These are phyloP conservation scores for Violaceomyces palustris DNA, from an alignment of 1,284 basidiomycete species.

Conservation along the genomic window DNA sequence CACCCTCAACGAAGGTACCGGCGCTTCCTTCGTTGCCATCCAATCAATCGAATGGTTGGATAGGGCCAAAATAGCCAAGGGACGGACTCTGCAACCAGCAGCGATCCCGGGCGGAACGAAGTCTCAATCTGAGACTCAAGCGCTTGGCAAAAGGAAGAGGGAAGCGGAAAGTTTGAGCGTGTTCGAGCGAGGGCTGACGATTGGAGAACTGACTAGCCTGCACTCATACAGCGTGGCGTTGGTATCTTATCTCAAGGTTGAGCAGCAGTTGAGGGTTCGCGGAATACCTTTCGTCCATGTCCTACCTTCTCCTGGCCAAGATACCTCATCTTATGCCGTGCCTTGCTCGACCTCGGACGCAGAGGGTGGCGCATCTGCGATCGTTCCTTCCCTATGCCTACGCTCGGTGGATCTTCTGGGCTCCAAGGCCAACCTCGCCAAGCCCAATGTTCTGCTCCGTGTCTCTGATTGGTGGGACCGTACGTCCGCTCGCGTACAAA, in stretches of 20 bases:
- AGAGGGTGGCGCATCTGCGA: constrained; percentile 62
- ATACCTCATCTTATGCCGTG: too few relatives aligned
- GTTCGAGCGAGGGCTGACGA: constrained; percentile 9
- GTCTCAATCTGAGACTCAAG: too few relatives aligned
- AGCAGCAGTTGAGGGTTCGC: constrained; percentile 76
- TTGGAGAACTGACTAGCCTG: constrained; percentile 28
- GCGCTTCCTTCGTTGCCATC: constrained; percentile 12
- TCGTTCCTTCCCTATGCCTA: constrained; percentile 76
- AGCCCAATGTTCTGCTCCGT: constrained; percentile 81
- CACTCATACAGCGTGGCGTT: constrained; percentile 63
- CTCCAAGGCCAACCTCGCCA: constrained; percentile 72
- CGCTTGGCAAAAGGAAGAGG: constrained; percentile 8
- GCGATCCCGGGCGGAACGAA: neutral
- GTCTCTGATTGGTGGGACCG: constrained; percentile 86
- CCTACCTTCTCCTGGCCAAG: too few relatives aligned
- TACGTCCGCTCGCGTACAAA: constrained; percentile 60
- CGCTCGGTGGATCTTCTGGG: constrained; percentile 73
- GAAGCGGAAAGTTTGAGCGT: neutral
- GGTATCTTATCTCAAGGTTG: constrained; percentile 80
- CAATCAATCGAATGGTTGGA: constrained; percentile 42
- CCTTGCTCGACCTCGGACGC: too few relatives aligned
- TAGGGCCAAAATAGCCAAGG: constrained; percentile 17
- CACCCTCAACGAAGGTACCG: constrained; percentile 18
- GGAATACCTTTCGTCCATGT: constrained; percentile 73
- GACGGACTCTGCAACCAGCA: constrained; percentile 1